Percentiles rank a stretch among this genome's conserved stretches.
Conservation (phyloP, 495 filamentous ascomycete species). For the Clohesyomyces aquaticus region DNA sequence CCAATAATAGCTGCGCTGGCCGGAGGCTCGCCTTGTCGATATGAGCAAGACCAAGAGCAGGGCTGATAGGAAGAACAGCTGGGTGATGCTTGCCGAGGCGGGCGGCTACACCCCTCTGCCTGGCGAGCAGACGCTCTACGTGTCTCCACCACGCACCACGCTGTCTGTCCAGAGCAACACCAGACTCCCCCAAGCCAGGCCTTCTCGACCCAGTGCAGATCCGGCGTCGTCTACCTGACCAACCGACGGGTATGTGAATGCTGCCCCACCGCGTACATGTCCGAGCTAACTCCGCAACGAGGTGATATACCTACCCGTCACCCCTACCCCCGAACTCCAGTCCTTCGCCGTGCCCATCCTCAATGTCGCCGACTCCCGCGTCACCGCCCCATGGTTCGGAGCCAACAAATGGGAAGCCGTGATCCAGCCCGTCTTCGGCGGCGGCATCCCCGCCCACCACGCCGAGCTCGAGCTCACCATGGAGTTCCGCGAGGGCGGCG, state of each 20-base stretch:
- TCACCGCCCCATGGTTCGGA: conserved; percentile 92
- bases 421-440: conserved; percentile 77
- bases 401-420: conserved; percentile 87
- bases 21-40: no score
- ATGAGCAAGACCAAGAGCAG: conserved; percentile 27
- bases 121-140: conserved; percentile 69
- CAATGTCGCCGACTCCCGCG: conserved; percentile 83
- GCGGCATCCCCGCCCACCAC: conserved; percentile 79
- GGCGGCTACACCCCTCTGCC: conserved; percentile 71
- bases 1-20: no score
- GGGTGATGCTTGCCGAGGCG: conserved; percentile 75
- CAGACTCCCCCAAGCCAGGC: conserved; percentile 60
- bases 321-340: conserved; percentile 67
- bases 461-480: conserved; percentile 76
- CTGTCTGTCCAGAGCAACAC: conserved; percentile 65
- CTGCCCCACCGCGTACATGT: no score
- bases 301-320: conserved; percentile 86
- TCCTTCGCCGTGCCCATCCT: conserved; percentile 90
- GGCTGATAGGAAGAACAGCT: conserved; percentile 56
- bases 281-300: conserved; percentile 43
- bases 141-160: conserved; percentile 71
- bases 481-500: conserved; percentile 92
- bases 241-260: conserved; percentile 82
- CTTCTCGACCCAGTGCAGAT: conserved; percentile 61
- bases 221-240: conserved; percentile 76